These are phyloP conservation scores for Zizania latifolia DNA, from an alignment of 176 grass and related monocot species.

Conservation along the genomic window DNA sequence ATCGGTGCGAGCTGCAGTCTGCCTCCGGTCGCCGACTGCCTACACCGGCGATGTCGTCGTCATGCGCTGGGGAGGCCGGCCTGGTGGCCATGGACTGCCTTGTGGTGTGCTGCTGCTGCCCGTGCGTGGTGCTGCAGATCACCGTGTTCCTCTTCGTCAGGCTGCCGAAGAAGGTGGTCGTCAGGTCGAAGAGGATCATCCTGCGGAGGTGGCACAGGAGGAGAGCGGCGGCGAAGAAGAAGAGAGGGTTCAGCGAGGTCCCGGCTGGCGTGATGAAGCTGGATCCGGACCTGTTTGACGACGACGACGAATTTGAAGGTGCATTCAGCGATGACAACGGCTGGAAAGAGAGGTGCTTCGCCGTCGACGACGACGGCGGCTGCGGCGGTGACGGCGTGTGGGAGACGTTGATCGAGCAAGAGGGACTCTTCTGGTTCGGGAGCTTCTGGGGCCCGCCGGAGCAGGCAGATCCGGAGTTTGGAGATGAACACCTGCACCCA, in stretches of 20 bases:
- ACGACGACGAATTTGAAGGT: constrained; percentile 18
- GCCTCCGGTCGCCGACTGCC: background rate
- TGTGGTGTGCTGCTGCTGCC: constrained; percentile 85
- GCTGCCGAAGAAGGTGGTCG: constrained; percentile 52
- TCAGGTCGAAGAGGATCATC: constrained; percentile 70
- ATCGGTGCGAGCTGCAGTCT: no score
- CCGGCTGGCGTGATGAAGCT: background rate
- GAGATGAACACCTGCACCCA: constrained; percentile 6
- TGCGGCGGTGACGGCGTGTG: constrained; percentile 20
- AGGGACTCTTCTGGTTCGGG: constrained; percentile 82
- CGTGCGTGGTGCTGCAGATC: constrained; percentile 78
- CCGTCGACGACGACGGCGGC: background rate
- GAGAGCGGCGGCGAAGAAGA: background rate
- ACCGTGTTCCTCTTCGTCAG: constrained; percentile 77
- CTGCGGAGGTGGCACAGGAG: constrained; percentile 45
- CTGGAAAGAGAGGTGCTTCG: constrained; percentile 29
- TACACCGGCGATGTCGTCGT: constrained; percentile 12
- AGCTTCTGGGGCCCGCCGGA: constrained; percentile 71
- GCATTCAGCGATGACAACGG: constrained; percentile 11
- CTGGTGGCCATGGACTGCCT: constrained; percentile 75
- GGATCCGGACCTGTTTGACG: constrained; percentile 13
- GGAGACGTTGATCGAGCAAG: constrained; percentile 45
- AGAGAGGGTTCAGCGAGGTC: background rate
- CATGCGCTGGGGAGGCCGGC: constrained; percentile 29
- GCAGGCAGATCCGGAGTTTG: background rate